A percentile compares a stretch with the other conserved stretches of the same genome.
Conservation (phyloP, 2,329 filamentous ascomycete genomes). For the Gaeumannomyces sp. region DNA sequence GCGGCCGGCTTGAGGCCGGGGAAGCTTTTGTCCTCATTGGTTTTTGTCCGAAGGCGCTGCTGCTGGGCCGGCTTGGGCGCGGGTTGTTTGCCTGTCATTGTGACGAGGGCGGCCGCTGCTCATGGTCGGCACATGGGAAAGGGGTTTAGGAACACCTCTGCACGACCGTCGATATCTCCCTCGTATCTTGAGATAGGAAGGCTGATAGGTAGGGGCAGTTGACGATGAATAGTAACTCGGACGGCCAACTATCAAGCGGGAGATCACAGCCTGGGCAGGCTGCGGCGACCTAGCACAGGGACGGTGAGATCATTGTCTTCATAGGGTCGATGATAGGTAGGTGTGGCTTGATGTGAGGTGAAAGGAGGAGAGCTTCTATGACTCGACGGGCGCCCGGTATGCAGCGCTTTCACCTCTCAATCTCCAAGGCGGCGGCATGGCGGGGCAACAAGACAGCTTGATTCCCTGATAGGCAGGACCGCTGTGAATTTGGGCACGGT, state of each 20-base stretch:
- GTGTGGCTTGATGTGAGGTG: not conserved
- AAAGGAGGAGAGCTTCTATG: not conserved
- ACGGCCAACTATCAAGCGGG: constrained; percentile 19
- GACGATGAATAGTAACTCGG: no score
- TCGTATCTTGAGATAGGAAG: no score
- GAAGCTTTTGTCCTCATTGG: constrained; percentile 41
- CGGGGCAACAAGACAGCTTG: not conserved
- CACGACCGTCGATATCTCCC: not conserved
- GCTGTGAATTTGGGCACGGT: not conserved
- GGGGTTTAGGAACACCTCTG: no score
- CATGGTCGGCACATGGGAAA: not conserved
- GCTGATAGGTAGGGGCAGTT: no score
- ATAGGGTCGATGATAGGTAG: not conserved
- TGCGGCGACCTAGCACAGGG: constrained; percentile 38
- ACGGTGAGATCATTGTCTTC: constrained; percentile 35
- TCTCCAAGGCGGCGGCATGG: not conserved
- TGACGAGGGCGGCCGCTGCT: constrained; percentile 19
- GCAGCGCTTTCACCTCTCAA: not conserved
- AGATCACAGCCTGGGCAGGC: constrained; percentile 45
- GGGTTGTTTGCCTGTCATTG: constrained; percentile 48
- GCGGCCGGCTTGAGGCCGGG: constrained; percentile 37
- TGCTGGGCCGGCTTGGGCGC: constrained; percentile 17
- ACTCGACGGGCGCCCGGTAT: not conserved
- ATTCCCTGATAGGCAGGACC: not conserved
- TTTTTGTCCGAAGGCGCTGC: constrained; percentile 16